Evolutionary conservation across 805 yeast genomes (phyloP), one percentile per base, ranked within the genome.

Genomic region (Spathaspora passalidarum): DNA sequence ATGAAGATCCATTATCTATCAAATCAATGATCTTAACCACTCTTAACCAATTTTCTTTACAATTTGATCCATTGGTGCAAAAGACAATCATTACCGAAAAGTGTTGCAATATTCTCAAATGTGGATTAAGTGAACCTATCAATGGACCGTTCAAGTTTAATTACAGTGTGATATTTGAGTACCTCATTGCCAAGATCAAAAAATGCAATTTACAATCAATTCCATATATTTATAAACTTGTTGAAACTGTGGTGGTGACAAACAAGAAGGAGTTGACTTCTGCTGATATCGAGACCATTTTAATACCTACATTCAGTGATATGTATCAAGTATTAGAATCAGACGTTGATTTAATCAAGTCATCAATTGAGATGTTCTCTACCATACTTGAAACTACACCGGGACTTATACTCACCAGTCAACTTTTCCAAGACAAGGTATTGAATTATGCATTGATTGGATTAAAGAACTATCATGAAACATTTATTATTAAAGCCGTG

Each of bases 61-160:
- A 71, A 2, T 65, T 62, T 45, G 63, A 56, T 0, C 59, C 60
- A 1, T 68, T 75, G 36, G 58, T 69, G 0, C 62, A 66, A 6
- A 80, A 76, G 46, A 56, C 80, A 0, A 69, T 73, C 3, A 66
- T 86, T 1, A 76, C 85, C 5, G 94, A 87, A 52, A 78, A 75
- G 21, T 75, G 86, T 21, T 80, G 89, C 48, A 67, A 72, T 5
- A 76, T 89, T 2, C 72, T 88, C 51, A 82, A 79, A 53, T 54
- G 68, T 13, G 95, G 95, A 1, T 62, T 88, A 13, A 63, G 79
- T 3, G 96, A 88, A 55, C 59, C 70, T 3, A 61, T 80, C 4
- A 69, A 77, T 16, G 90, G 90, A 0, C 88, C 94, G 0, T 87
- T 86, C 61, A 81, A 77, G 8, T 75, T 86, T 47, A 63, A 66